Percentiles rank a stretch among this genome's conserved stretches.
phyloP scores from a whole-genome alignment of 2,329 filamentous ascomycete genomes.

The Claviceps sp. region DNA sequence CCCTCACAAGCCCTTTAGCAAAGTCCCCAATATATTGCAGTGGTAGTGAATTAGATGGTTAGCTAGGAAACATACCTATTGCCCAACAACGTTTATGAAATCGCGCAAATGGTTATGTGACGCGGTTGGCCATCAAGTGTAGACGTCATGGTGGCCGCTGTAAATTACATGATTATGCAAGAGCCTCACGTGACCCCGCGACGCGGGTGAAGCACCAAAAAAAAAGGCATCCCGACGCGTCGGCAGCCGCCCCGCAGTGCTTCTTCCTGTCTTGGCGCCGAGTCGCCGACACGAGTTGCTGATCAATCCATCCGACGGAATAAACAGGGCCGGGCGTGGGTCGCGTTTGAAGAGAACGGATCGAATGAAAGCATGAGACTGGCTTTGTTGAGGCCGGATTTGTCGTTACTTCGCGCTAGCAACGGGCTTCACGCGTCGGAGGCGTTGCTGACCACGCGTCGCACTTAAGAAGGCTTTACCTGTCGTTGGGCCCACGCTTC shows the following conservation, averaged over 20 bases:
- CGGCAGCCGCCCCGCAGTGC: conserved; percentile 1
- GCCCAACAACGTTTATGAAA: too few relatives aligned
- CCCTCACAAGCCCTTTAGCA: too few relatives aligned
- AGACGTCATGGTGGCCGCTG: too few relatives aligned
- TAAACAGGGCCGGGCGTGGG: background rate
- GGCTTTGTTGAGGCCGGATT: conserved; percentile 6
- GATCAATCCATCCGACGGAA: background rate
- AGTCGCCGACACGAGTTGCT: background rate
- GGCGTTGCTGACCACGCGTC: conserved; percentile 18
- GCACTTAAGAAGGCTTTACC: conserved; percentile 22
- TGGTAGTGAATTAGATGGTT: too few relatives aligned
- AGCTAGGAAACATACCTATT: too few relatives aligned
- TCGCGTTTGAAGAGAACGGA: background rate
- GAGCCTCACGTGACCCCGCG: conserved; percentile 12
- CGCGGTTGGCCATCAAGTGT: too few relatives aligned
- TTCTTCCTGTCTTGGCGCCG: background rate
- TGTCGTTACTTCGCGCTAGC: conserved; percentile 16
- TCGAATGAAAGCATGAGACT: background rate
- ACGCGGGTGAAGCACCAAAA: background rate
- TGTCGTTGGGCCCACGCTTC: conserved; percentile 7
- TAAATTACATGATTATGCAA: conserved; percentile 6
- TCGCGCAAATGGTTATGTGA: too few relatives aligned
- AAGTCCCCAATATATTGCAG: too few relatives aligned
- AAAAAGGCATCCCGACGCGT: background rate
- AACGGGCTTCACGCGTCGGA: conserved; percentile 18